Evolutionary conservation across 1,284 basidiomycete genomes (phyloP).

Genomic region (Ustilago esculenta): DNA sequence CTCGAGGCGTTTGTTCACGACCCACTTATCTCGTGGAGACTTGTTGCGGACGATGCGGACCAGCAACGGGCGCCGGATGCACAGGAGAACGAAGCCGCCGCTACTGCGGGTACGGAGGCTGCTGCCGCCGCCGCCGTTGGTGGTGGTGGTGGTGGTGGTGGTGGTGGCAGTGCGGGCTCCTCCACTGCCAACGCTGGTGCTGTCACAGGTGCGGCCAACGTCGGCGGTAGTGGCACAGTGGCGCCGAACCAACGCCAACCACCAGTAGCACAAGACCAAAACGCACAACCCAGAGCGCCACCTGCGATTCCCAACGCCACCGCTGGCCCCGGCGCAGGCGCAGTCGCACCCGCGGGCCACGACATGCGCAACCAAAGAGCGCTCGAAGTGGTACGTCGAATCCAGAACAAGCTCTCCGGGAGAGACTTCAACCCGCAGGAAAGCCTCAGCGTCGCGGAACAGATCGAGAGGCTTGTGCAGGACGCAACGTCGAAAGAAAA

Average conservation of each 20-base stretch:
- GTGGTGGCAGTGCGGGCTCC: not conserved
- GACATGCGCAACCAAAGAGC: constrained; percentile 62
- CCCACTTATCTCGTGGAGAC: constrained; percentile 73
- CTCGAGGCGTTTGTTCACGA: constrained; percentile 82
- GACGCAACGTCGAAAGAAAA: constrained; percentile 65
- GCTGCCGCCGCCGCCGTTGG: constrained; percentile 17
- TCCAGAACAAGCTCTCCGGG: constrained; percentile 65
- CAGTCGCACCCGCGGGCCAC: not conserved
- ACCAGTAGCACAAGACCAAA: not conserved
- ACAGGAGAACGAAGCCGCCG: constrained; percentile 55
- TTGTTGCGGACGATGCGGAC: constrained; percentile 54
- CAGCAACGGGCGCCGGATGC: constrained; percentile 60
- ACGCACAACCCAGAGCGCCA: too few species aligned
- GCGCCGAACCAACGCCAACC: constrained; percentile 11
- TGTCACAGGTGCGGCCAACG: constrained; percentile 9
- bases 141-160: constrained; percentile 2
- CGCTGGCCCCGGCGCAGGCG: not conserved
- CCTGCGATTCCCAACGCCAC: not conserved
- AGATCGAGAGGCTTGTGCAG: constrained; percentile 61
- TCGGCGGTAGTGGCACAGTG: constrained; percentile 3
- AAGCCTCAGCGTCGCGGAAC: constrained; percentile 51
- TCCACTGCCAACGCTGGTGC: not conserved
- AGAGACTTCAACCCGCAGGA: constrained; percentile 62
- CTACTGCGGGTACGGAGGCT: not conserved
- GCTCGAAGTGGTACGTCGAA: constrained; percentile 62